Evolutionary conservation across 441 rosid genomes (phyloP), one percentile per base, ranked within the genome.

Genomic region (Populus hybrid): DNA sequence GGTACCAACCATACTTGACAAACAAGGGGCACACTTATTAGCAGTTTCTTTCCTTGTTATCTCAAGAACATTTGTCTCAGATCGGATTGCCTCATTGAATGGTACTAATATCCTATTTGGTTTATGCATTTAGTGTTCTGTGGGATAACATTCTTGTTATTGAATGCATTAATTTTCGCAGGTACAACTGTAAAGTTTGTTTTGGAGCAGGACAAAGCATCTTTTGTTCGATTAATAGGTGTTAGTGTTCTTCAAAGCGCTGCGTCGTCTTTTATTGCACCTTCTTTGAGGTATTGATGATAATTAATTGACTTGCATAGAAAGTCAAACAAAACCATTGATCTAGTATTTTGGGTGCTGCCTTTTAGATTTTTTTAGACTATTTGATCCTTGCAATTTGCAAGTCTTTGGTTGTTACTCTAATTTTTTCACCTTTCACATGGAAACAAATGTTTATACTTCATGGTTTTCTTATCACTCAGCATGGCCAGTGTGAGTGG

Each of bases 151-250:
- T 80, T 77, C n/a, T 74, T 73, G 59, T 69, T 64, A 64, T 50
- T 71, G 50, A 74, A 26, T 74, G 71, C 61, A 46, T 72, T 70
- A 66, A 64, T 75, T 82, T 78, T 82, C 70, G 46, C 88, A 97
- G 99, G 99, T 78, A 94, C 97, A 78, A 94, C 99, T 74, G 99
- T 97, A 79, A 95, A 93, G 92, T 87, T 83, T 87, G 99, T 97
- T 75, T 75, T 97, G 91, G 98, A 93, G 89, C 99, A 97, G 88
- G 92, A 97, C 85, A 97, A 90, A 89, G 82, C 91, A 77, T 83
- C 98, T 70, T 97, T 97, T 87, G 79, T 84, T 84, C 90, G 89
- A 80, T 85, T 97, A 86, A 91, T 97, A 82, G 99, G 98, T 69
- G 70, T 90, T 72, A 97, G 99, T 73, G 88, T 97, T 80, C 92